A percentile compares a stretch with the other conserved stretches of the same genome.
phyloP scores from a whole-genome alignment of 129 eudicot genomes.

The Artemisia argyi region DNA sequence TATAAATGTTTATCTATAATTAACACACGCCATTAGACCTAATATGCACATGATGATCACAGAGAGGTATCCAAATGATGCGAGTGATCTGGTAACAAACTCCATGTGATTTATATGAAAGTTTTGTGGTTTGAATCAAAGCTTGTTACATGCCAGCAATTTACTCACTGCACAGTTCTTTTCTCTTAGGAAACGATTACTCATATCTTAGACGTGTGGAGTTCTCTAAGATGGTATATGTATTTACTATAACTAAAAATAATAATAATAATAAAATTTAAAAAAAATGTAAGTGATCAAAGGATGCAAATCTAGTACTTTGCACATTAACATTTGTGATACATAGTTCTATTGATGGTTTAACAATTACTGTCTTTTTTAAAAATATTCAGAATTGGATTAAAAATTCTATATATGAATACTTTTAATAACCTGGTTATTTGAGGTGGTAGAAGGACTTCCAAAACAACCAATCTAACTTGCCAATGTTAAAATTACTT shows the following conservation, averaged over 20 bases:
- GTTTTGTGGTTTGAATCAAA: neutral
- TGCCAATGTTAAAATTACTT: neutral
- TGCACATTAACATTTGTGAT: neutral
- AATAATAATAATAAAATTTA: too few species aligned
- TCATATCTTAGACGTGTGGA: neutral
- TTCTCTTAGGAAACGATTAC: neutral
- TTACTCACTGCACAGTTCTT: neutral
- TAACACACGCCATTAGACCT: slow-evolving; percentile 9
- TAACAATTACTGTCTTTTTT: neutral
- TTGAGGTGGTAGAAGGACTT: neutral
- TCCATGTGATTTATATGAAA: slow-evolving; percentile 3
- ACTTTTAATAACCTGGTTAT: neutral
- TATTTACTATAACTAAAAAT: too few species aligned
- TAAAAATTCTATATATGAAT: neutral
- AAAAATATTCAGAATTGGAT: neutral
- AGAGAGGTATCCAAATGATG: slow-evolving; percentile 9
- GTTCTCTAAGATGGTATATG: neutral
- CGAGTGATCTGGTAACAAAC: neutral
- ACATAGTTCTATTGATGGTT: neutral
- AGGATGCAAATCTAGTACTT: neutral
- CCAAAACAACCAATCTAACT: neutral
- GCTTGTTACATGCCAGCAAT: neutral
- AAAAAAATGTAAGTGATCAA: too few species aligned
- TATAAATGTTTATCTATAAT: neutral
- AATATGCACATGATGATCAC: slow-evolving; percentile 21